Conservation (phyloP, 208 protist genomes). For the Vickermania ingenoplastis region DNA sequence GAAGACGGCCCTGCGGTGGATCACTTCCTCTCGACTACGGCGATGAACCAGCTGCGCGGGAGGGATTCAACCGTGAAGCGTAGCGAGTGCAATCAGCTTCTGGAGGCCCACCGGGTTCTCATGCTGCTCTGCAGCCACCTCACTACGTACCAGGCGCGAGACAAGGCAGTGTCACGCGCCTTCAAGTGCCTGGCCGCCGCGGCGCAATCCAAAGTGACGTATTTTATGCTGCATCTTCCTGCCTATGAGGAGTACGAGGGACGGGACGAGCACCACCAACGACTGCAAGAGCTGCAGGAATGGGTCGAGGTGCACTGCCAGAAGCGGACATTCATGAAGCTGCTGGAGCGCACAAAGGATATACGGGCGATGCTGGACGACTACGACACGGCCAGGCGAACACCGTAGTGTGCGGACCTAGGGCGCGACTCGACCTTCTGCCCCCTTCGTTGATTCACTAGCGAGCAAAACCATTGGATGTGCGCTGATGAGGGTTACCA, state of each 20-base stretch:
- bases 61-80: slow-evolving; percentile 40
- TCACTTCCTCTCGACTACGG: slow-evolving; percentile 9
- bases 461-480: no score
- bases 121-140: background rate
- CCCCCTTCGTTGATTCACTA: no score
- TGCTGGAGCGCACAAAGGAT: slow-evolving; percentile 48
- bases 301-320: slow-evolving; percentile 77
- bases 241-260: slow-evolving; percentile 26
- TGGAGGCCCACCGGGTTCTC: slow-evolving; percentile 16
- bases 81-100: slow-evolving; percentile 76
- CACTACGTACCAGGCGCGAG: background rate
- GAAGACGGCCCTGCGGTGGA: slow-evolving; percentile 28
- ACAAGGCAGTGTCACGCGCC: background rate
- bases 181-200: slow-evolving; percentile 36
- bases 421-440: no score
- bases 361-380: slow-evolving; percentile 47
- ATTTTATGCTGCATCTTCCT: slow-evolving; percentile 39
- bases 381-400: slow-evolving; percentile 41
- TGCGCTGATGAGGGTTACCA: no score
- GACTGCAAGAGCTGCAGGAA: slow-evolving; percentile 65
- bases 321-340: slow-evolving; percentile 49
- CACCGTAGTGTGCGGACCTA: no score
- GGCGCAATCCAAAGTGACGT: slow-evolving; percentile 44
- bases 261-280: slow-evolving; percentile 44
- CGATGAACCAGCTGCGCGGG: background rate